Conservation (phyloP, 2,329 filamentous ascomycete species). For the Knoxdaviesia capensis region DNA sequence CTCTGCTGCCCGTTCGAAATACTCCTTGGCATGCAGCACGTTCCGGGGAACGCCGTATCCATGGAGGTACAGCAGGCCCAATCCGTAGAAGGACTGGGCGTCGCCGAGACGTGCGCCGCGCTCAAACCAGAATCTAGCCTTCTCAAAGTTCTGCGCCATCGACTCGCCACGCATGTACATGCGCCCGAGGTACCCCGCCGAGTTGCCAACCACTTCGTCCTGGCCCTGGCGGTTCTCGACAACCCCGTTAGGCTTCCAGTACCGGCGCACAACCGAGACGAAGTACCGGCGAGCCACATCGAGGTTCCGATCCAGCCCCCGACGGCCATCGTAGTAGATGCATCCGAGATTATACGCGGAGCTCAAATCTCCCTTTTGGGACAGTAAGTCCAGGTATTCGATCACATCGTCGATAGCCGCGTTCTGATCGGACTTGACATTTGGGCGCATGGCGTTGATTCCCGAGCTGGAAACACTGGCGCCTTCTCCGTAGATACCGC, state of each 20-base stretch:
- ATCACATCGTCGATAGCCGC: constrained; percentile 83
- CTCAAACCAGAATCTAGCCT: constrained; percentile 66
- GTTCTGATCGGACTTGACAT: constrained; percentile 58
- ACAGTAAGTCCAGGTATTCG: constrained; percentile 81
- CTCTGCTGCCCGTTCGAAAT: constrained; percentile 61
- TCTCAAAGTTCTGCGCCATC: constrained; percentile 55
- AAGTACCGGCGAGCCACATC: constrained; percentile 64
- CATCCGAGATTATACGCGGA: constrained; percentile 73
- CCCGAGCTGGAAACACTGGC: constrained; percentile 82
- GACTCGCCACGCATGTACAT: constrained; percentile 86
- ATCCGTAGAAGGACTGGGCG: constrained; percentile 62
- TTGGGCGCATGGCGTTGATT: constrained; percentile 54
- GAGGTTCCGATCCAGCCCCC: constrained; percentile 53
- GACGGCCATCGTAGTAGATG: constrained; percentile 73
- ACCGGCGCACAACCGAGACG: constrained; percentile 54
- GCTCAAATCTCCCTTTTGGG: constrained; percentile 72
- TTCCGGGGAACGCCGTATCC: constrained; percentile 56
- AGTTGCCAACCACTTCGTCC: constrained; percentile 63
- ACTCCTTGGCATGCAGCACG: constrained; percentile 48
- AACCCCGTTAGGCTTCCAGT: constrained; percentile 66
- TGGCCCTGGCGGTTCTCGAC: constrained; percentile 49
- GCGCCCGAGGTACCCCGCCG: constrained; percentile 68
- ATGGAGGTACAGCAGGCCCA: constrained; percentile 67
- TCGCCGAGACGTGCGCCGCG: constrained; percentile 59
- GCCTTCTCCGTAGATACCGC: constrained; percentile 87